Evolutionary conservation across 305 asterid species (phyloP).

Genomic region (Ilex paraguariensis): DNA sequence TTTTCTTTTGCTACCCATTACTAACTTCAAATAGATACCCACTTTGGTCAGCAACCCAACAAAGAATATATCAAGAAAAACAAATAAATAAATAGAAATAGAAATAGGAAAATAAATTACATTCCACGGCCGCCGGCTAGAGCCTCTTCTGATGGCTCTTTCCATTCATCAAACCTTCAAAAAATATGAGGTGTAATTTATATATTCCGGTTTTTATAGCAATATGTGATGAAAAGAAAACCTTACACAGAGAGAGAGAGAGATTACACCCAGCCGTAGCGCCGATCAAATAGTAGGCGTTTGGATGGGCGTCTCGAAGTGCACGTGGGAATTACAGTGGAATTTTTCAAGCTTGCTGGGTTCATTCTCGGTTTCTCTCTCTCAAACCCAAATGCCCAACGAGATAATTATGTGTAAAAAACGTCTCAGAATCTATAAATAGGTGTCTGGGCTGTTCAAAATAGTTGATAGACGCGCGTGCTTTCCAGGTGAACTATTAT

Average conservation of each 20-base stretch:
- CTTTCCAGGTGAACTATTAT: no score
- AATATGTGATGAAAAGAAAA: neutral
- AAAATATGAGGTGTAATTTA: neutral
- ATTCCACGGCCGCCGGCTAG: slow-evolving; percentile 69
- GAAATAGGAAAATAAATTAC: slow-evolving; percentile 18
- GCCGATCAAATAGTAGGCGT: slow-evolving; percentile 61
- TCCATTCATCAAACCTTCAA: slow-evolving; percentile 52
- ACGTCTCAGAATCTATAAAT: no score
- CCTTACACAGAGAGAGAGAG: neutral
- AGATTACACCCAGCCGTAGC: slow-evolving; percentile 59
- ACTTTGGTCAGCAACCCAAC: neutral
- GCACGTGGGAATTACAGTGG: neutral
- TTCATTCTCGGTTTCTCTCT: no score
- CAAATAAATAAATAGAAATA: neutral
- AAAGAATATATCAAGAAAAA: neutral
- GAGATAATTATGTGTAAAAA: no score
- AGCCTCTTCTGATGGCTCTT: slow-evolving; percentile 52
- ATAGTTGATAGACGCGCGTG: no score
- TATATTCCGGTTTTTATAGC: neutral
- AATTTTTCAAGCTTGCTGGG: neutral
- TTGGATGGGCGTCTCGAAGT: slow-evolving; percentile 25
- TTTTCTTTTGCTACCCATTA: no score
- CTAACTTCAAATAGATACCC: no score
- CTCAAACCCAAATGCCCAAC: no score
- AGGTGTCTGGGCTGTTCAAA: no score